Conservation (phyloP, 495 filamentous ascomycete genomes). For the Talaromyces borbonicus region DNA sequence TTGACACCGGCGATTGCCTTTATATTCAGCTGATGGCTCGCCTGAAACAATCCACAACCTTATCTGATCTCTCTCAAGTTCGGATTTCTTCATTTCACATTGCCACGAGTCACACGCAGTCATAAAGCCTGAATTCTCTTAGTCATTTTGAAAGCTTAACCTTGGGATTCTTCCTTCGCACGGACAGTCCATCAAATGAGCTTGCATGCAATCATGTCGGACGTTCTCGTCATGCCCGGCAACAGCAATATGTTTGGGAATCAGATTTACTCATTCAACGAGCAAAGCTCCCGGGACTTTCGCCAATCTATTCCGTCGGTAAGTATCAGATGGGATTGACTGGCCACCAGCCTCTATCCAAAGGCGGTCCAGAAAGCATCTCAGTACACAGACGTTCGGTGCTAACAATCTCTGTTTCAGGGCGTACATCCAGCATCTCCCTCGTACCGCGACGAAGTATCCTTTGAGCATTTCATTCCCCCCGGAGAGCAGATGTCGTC, state of each 20-base stretch:
- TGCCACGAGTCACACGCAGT: too few relatives aligned
- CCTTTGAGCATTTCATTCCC: slow-evolving; percentile 3
- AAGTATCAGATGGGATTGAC: too few relatives aligned
- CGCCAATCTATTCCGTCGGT: neutral
- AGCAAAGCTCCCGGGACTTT: neutral
- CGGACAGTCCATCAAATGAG: neutral
- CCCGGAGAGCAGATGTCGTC: neutral
- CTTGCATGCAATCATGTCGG: neutral
- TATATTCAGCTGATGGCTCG: slow-evolving; percentile 5
- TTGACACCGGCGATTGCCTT: neutral
- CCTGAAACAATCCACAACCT: neutral
- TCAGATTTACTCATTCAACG: neutral
- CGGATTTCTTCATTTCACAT: too few relatives aligned
- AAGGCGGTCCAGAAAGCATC: too few relatives aligned
- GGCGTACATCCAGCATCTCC: neutral
- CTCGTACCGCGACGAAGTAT: neutral
- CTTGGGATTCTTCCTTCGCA: too few relatives aligned
- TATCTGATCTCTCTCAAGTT: neutral
- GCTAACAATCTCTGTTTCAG: too few relatives aligned
- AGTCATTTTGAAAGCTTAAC: too few relatives aligned
- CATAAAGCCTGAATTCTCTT: too few relatives aligned
- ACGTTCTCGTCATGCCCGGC: slow-evolving; percentile 2
- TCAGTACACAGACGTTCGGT: too few relatives aligned
- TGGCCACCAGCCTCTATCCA: too few relatives aligned
- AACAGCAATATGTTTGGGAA: slow-evolving; percentile 1